Evolutionary conservation across 2,329 filamentous ascomycete genomes (phyloP).

Genomic region (Tolypocladium inflatum): DNA sequence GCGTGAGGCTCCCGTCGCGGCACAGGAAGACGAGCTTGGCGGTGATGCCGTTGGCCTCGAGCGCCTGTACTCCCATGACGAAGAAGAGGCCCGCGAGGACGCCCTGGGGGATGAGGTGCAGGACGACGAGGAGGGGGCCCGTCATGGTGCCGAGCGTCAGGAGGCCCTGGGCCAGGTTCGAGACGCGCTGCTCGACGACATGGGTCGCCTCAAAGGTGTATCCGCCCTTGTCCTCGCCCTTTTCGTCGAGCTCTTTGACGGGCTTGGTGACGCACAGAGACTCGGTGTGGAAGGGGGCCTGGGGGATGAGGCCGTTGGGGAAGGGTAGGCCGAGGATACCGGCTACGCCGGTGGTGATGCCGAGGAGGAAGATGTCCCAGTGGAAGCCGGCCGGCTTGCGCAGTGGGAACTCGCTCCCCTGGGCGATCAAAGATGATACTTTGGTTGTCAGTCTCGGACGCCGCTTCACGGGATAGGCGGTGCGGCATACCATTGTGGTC

Average conservation of each 20-base stretch:
- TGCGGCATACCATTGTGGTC: slow-evolving; percentile 64
- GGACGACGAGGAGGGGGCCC: slow-evolving; percentile 60
- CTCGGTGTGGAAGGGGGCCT: slow-evolving; percentile 74
- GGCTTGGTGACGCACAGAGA: slow-evolving; percentile 63
- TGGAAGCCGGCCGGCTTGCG: slow-evolving; percentile 76
- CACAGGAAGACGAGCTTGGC: slow-evolving; percentile 62
- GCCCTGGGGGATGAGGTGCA: slow-evolving; percentile 70
- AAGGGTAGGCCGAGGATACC: slow-evolving; percentile 71
- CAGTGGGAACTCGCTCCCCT: slow-evolving; percentile 74
- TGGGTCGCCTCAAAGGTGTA: slow-evolving; percentile 42
- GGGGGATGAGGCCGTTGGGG: slow-evolving; percentile 75
- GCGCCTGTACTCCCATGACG: slow-evolving; percentile 73
- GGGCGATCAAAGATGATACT: slow-evolving; percentile 76
- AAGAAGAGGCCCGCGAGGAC: slow-evolving; percentile 77
- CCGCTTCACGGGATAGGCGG: not conserved
- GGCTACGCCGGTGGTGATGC: slow-evolving; percentile 65
- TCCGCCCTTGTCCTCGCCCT: slow-evolving; percentile 45
- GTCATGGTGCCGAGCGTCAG: slow-evolving; percentile 73
- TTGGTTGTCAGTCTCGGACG: not conserved
- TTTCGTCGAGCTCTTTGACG: slow-evolving; percentile 42
- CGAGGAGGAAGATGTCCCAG: slow-evolving; percentile 76
- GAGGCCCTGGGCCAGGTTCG: slow-evolving; percentile 69
- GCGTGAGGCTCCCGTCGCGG: slow-evolving; percentile 55
- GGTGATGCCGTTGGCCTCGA: slow-evolving; percentile 69
- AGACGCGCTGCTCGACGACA: slow-evolving; percentile 70